Evolutionary conservation across 2,329 filamentous ascomycete species (phyloP).

Genomic region (Blastomyces parvus): DNA sequence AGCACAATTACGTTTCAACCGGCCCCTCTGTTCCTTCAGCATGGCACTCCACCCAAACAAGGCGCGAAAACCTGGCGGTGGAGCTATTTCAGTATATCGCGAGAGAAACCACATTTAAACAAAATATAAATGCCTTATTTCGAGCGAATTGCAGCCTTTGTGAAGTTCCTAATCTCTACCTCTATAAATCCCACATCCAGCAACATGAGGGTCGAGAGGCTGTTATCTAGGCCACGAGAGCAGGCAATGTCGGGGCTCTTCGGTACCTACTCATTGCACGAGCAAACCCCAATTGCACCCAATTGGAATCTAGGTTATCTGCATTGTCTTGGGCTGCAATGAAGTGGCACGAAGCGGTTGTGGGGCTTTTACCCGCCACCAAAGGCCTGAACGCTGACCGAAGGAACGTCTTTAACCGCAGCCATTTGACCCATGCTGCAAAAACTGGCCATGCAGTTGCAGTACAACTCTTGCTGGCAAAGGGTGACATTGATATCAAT

Average conservation of each 20-base stretch:
- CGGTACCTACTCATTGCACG: background rate
- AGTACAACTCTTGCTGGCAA: background rate
- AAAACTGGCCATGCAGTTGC: background rate
- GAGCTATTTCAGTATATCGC: background rate
- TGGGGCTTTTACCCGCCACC: background rate
- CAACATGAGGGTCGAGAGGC: background rate
- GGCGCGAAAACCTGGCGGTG: background rate
- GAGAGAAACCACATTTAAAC: background rate
- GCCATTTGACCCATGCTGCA: background rate
- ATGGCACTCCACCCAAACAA: background rate
- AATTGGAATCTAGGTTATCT: background rate
- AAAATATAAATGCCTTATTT: background rate
- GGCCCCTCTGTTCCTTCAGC: background rate
- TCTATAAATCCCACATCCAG: background rate
- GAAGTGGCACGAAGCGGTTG: background rate
- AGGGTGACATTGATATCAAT: background rate
- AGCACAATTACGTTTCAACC: background rate
- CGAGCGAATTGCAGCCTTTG: background rate
- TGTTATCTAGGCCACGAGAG: background rate
- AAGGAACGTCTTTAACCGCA: background rate
- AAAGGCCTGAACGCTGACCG: background rate
- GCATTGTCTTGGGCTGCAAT: background rate
- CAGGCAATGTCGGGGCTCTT: background rate
- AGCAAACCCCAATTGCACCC: background rate
- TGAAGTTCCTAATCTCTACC: background rate